These are phyloP conservation scores for Diacronema lutheri DNA, from an alignment of 78 protist genomes.

Conservation along the genomic window DNA sequence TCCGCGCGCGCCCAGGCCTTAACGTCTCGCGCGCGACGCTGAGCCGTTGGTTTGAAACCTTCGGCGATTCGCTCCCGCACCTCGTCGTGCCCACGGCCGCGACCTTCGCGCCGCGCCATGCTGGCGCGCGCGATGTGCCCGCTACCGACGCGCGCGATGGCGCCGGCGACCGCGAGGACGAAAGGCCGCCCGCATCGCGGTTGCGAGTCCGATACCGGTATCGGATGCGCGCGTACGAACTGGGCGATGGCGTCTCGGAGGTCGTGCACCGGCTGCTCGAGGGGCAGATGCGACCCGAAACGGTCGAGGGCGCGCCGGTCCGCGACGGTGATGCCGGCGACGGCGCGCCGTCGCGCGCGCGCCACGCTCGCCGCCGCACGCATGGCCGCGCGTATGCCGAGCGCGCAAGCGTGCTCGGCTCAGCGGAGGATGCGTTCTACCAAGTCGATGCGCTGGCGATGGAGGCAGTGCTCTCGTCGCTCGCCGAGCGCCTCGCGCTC, in stretches of 20 bases:
- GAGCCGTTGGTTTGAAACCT: not conserved
- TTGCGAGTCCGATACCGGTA: too few relatives aligned
- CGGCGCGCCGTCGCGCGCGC: not conserved
- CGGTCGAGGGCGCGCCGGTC: not conserved
- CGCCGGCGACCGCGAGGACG: too few relatives aligned
- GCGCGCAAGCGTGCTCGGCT: too few relatives aligned
- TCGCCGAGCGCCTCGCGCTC: not conserved
- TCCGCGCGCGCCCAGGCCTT: not conserved
- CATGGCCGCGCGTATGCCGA: not conserved
- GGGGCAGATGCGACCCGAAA: not conserved
- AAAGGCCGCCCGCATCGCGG: too few relatives aligned
- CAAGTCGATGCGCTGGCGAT: not conserved
- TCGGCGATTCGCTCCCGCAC: not conserved
- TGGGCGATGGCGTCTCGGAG: too few relatives aligned
- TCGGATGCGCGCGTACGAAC: too few relatives aligned
- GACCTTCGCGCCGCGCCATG: not conserved
- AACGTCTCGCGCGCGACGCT: not conserved
- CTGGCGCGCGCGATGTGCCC: too few relatives aligned
- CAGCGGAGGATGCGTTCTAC: too few relatives aligned
- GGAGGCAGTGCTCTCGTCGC: not conserved
- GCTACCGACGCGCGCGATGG: too few relatives aligned
- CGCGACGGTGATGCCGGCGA: not conserved
- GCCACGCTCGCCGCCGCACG: not conserved
- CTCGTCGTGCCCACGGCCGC: not conserved
- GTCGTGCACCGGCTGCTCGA: not conserved